Evolutionary conservation across 192 early-diverging fungal species (phyloP).

Genomic region (Borealophlyctis nickersoniae): DNA sequence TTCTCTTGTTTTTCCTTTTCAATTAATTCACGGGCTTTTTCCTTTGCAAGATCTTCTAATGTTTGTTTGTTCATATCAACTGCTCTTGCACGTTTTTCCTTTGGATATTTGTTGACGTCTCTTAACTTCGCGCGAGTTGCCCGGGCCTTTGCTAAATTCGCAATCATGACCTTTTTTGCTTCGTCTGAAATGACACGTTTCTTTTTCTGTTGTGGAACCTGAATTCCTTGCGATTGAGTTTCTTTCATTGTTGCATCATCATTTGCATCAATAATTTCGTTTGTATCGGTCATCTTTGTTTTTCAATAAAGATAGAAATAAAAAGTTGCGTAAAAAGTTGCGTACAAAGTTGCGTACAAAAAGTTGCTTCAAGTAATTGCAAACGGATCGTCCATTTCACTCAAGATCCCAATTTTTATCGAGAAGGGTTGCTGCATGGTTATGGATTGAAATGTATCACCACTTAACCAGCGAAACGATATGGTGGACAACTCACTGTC

Average conservation of each 20-base stretch:
- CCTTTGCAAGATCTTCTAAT: not conserved
- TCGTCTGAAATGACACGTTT: not conserved
- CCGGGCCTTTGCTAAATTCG: not conserved
- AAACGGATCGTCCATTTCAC: not conserved
- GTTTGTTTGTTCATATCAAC: not conserved
- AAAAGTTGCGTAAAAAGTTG: slow-evolving; percentile 1
- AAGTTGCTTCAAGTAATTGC: not conserved
- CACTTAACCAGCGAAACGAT: not conserved
- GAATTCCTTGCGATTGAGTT: not conserved
- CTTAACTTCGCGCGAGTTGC: not conserved
- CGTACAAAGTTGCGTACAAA: not conserved
- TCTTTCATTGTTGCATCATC: not conserved
- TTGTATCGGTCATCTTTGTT: too few relatives aligned
- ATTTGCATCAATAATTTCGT: not conserved
- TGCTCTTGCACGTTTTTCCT: not conserved
- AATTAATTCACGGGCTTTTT: not conserved
- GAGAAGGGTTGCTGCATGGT: not conserved
- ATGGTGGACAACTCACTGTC: not conserved
- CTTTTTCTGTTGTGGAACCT: not conserved
- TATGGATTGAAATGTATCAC: not conserved
- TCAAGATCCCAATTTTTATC: not conserved
- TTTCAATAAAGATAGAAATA: not conserved
- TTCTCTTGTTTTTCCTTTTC: not conserved
- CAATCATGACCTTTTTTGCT: not conserved
- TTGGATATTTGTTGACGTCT: not conserved